phyloP scores from a whole-genome alignment of 2,329 filamentous ascomycete genomes.

The Plectosphaerella cucumerina region DNA sequence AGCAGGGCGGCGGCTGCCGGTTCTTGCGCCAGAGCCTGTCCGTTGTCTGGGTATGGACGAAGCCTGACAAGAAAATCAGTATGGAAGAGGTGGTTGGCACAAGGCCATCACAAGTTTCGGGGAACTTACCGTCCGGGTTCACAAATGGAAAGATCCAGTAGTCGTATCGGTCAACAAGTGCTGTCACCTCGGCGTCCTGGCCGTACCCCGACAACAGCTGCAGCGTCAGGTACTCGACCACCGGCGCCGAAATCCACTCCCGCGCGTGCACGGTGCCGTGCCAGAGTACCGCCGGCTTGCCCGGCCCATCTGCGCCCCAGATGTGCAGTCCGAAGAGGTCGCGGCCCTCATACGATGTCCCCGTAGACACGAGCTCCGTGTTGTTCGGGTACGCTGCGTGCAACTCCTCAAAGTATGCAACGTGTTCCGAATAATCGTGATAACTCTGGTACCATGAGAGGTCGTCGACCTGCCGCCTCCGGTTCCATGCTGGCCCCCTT shows the following conservation, averaged over 20 bases:
- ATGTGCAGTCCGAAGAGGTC: conserved; percentile 56
- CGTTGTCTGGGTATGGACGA: conserved; percentile 39
- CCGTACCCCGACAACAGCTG: conserved; percentile 38
- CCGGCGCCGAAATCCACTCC: conserved; percentile 48
- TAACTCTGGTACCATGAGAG: conserved; percentile 44
- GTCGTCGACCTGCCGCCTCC: conserved; percentile 20
- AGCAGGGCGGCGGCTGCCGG: conserved; percentile 29
- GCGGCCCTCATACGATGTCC: conserved; percentile 38
- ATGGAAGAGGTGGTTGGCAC: neutral
- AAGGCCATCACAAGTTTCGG: too few relatives aligned
- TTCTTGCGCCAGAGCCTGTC: conserved; percentile 50
- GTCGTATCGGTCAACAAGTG: conserved; percentile 50
- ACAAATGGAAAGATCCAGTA: conserved; percentile 49
- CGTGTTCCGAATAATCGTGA: conserved; percentile 44
- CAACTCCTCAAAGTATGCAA: conserved; percentile 38
- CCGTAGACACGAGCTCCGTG: conserved; percentile 40
- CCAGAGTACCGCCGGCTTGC: conserved; percentile 44
- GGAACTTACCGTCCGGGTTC: conserved; percentile 38
- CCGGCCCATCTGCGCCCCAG: conserved; percentile 37
- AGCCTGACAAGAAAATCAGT: conserved; percentile 22
- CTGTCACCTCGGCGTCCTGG: conserved; percentile 26
- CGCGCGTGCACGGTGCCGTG: conserved; percentile 49
- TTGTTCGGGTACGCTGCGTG: conserved; percentile 35
- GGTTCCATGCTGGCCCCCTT: neutral
- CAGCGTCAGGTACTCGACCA: conserved; percentile 43